Base-by-base conservation (phyloP, 192 early-diverging fungal genomes). In the Paraglomus brasilianum region DNA sequence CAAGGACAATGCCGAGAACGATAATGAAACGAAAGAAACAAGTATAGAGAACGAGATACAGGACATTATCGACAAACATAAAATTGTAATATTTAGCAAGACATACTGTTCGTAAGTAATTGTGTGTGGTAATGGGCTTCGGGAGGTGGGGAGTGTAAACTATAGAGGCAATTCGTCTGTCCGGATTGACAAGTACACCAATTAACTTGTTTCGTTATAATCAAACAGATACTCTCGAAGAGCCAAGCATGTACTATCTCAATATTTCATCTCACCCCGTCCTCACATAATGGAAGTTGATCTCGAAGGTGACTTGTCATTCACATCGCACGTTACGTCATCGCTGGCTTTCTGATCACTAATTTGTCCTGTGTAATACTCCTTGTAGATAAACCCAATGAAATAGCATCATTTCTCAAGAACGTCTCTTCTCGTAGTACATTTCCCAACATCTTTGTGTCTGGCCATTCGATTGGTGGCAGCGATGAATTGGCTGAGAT, bases 371-470 rank as follows among this genome's bases (percentile, higher is more conserved):
- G 24, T 64, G 0, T 50, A 17, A 9, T 40, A 21, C 22, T 41
- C 14, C 8, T 66, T 6, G 9, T 53, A 72, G 71, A 55, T 53
- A 64, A 72, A 39, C 4, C 13, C 5, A 39, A 53, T 46, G 50
- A 66, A 72, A 17, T 72, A 8, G 55, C 66, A 57, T 19, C 38
- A n/a, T 22, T 42, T n/a, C 39, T 72, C 38, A 43, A 36, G 2
- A 56, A 48, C 36, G 40, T 53, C 8, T 55, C 71, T 15, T 49
- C 52, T 51, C 70, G 36, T 36, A 17, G 8, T 15, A 72, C 70
- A 24, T 67, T 65, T 48, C 71, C 71, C 22, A 72, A 72, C 58
- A n/a, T 72, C 5, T 72, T 72, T 55, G 21, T 72, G 2, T 24
- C 46, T 38, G 64, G 71, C 46, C 42, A 10, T 39, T 48, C 62